Conservation (phyloP, 164 flowering plant genomes). For the Nymphaea thermarum region DNA sequence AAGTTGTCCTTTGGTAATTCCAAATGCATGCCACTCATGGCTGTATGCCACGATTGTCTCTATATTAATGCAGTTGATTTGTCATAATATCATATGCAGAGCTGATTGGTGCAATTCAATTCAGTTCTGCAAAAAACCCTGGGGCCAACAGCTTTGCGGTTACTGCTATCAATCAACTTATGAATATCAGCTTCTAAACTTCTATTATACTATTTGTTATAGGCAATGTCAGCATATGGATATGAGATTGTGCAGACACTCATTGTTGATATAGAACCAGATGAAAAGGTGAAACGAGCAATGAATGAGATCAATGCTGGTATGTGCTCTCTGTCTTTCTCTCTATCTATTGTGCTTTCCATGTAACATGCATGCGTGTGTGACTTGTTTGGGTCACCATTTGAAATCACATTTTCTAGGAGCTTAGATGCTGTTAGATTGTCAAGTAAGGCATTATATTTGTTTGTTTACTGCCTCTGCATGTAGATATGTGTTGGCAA, state of each 20-base stretch:
- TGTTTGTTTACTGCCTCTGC: neutral
- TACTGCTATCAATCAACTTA: neutral
- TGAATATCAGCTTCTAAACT: neutral
- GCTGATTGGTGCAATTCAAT: too few relatives aligned
- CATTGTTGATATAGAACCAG: conserved; percentile 78
- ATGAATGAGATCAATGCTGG: conserved; percentile 94
- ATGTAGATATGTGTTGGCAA: too few relatives aligned
- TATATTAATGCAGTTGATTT: too few relatives aligned
- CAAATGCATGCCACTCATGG: too few relatives aligned
- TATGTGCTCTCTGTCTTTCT: conserved; percentile 6
- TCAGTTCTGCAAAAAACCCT: too few relatives aligned
- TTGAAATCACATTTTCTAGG: too few relatives aligned
- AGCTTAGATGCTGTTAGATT: too few relatives aligned
- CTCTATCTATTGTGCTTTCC: neutral
- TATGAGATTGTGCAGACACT: conserved; percentile 80
- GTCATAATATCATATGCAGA: too few relatives aligned
- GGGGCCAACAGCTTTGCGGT: neutral
- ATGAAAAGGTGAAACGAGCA: conserved; percentile 76
- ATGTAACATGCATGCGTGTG: too few relatives aligned
- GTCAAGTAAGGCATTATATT: neutral
- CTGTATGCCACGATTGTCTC: too few relatives aligned
- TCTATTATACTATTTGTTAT: neutral
- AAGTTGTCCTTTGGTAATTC: too few relatives aligned
- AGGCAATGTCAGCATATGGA: conserved; percentile 74
- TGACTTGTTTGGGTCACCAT: too few relatives aligned